Percentiles rank a stretch among this genome's conserved stretches.
These are phyloP conservation scores for Colletotrichum sp. DNA, from an alignment of 2,329 filamentous ascomycete genomes.

Conservation along the genomic window DNA sequence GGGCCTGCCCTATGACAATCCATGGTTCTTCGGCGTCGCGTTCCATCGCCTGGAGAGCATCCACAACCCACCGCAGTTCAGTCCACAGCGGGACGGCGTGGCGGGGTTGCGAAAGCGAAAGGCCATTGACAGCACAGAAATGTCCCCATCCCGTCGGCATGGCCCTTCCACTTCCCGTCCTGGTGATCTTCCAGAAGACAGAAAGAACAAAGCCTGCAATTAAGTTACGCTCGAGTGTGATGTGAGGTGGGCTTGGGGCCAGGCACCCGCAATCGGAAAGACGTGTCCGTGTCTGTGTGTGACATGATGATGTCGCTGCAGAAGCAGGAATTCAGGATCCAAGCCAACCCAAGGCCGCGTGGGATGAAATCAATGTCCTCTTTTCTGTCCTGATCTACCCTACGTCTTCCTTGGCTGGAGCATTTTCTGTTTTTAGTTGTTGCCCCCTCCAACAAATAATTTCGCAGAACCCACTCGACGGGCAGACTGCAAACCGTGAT, in stretches of 20 bases:
- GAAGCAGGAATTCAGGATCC: not conserved
- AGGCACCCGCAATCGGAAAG: not conserved
- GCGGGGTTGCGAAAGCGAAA: slow-evolving; percentile 1
- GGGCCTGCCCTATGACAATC: not conserved
- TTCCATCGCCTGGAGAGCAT: not conserved
- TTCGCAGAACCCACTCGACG: not conserved
- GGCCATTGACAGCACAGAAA: not conserved
- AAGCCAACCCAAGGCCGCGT: not conserved
- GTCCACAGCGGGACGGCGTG: not conserved
- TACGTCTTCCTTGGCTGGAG: not conserved
- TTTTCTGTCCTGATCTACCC: not conserved
- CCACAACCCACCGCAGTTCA: not conserved
- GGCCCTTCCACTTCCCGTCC: not conserved
- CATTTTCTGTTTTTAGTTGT: not conserved
- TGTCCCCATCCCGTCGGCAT: not conserved
- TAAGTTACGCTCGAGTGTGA: not conserved
- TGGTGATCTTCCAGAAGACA: not conserved
- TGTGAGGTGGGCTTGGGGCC: not conserved
- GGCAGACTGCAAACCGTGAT: not conserved
- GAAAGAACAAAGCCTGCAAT: not conserved
- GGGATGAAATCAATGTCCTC: not conserved
- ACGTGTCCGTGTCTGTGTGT: not conserved
- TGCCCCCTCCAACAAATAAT: not conserved
- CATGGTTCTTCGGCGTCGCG: not conserved
- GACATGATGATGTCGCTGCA: not conserved